A percentile compares a stretch with the other conserved stretches of the same genome.
Evolutionary conservation across 192 early-diverging fungal species (phyloP).

Genomic region (Coemansia javaensis): DNA sequence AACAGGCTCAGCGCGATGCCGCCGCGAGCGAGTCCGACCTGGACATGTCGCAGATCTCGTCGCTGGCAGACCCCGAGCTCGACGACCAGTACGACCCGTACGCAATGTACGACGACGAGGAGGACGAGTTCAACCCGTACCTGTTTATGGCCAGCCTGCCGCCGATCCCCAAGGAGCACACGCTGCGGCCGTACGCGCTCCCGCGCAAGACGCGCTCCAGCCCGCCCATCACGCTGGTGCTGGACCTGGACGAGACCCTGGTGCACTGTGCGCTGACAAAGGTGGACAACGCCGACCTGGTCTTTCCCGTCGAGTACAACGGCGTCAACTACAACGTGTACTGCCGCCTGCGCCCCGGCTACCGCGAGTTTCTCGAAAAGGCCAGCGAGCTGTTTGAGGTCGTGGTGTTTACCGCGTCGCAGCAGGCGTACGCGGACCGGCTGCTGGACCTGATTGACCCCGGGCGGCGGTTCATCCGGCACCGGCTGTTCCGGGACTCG

Average conservation of each 20-base stretch:
- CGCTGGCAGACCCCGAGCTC: constrained; percentile 19
- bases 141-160: constrained; percentile 59
- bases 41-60: constrained; percentile 22
- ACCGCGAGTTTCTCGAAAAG: constrained; percentile 56
- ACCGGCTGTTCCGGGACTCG: constrained; percentile 66
- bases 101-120: constrained; percentile 39
- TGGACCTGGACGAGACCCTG: constrained; percentile 68
- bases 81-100: constrained; percentile 31
- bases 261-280: constrained; percentile 61
- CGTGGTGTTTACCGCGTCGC: constrained; percentile 70
- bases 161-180: constrained; percentile 55
- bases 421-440: constrained; percentile 66
- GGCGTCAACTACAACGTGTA: constrained; percentile 59
- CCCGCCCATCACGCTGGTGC: constrained; percentile 61
- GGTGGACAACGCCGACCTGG: constrained; percentile 56
- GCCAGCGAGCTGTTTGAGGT: constrained; percentile 62
- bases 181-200: constrained; percentile 51
- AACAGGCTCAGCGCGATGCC: background rate
- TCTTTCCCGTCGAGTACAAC: constrained; percentile 65
- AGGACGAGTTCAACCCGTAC: constrained; percentile 49
- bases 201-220: constrained; percentile 58
- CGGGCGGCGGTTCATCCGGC: constrained; percentile 54
- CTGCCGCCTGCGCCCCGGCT: constrained; percentile 64
- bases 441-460: constrained; percentile 63
- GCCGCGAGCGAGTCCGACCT: constrained; percentile 8